Base-by-base conservation (phyloP, 2,329 filamentous ascomycete genomes). In the Colletotrichum sansevieriae region DNA sequence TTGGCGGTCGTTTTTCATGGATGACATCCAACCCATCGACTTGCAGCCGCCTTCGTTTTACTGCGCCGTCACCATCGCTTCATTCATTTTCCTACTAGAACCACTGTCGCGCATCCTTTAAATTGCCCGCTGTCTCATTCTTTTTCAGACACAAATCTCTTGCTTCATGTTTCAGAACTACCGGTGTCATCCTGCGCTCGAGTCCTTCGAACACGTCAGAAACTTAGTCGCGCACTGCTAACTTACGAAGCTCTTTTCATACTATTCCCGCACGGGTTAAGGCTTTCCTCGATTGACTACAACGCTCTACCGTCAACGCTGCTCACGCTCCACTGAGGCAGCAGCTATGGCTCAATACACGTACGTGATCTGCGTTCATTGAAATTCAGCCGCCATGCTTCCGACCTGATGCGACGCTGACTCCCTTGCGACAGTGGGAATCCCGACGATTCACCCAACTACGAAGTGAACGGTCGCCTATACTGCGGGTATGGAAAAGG, bases 401-500 rank as follows among this genome's bases (percentile, higher is more conserved):
- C 29, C 25, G 7, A 20, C 22, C 12, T 29, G 12, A 25, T 13
- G 13, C 35, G 15, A 29, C 43, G 44, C 66, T 56, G 44, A 69
- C 25, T 22, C 12, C 15, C 35, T 35, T 11, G 35, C 33, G 39
- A 43, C 20, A 67, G 66, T 55, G 66, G 61, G 43, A 66, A 18
- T 62, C 46, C 54, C 15, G 54, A 63, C 10, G 44, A 22, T 46
- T 11, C 44, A 57, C 44, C 68, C 33, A 71, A 87, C 73, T 86
- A 87, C 71, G 69, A 74, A 74, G 90, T 92, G 76, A 90, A 94
- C 79, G 91, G 88, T 20, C 87, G 92, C 62, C 83, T 83, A 70
- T 95, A 93, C 77, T 90, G 92, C 76, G 87, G 85, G 25, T 93
- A 85, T 78, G 86, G 87, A 71, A 86, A 83, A 73, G 90, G 90